Percentiles rank a stretch among this genome's conserved stretches.
These are phyloP conservation scores for Saccharum spontaneum DNA, from an alignment of 176 grass and related monocot species.

Conservation along the genomic window DNA sequence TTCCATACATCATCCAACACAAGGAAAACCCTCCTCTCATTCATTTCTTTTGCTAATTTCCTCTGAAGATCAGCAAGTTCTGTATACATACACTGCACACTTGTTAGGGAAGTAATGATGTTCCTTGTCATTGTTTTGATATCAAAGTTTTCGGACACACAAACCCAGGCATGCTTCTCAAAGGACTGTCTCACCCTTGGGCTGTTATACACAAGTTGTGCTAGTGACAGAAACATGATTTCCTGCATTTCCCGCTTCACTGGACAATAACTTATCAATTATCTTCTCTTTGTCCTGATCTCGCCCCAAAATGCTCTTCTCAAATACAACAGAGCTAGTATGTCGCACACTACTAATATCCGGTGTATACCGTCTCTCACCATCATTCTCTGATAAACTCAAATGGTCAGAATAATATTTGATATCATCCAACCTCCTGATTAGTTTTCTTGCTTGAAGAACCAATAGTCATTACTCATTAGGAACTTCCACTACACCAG, in stretches of 20 bases:
- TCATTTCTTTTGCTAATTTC: background rate
- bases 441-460: conserved; percentile 1
- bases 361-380: background rate
- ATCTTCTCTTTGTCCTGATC: background rate
- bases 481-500: background rate
- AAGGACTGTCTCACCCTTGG: background rate
- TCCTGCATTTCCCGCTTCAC: background rate
- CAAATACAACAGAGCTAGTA: conserved; percentile 24
- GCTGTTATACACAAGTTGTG: conserved; percentile 13
- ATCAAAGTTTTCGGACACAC: conserved; percentile 35
- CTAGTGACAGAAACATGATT: background rate
- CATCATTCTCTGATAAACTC: conserved; percentile 8
- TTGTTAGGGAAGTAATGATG: background rate
- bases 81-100: background rate
- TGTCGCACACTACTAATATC: background rate
- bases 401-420: background rate
- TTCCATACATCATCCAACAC: conserved; percentile 53
- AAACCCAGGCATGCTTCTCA: conserved; percentile 26
- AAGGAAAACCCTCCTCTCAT: conserved; percentile 30
- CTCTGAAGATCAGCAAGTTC: background rate
- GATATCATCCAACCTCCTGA: conserved; percentile 35
- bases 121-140: background rate
- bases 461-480: conserved; percentile 10
- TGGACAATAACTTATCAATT: background rate
- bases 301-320: background rate